These are phyloP conservation scores for Durotheca rogersii DNA, from an alignment of 495 filamentous ascomycete species.

Conservation along the genomic window DNA sequence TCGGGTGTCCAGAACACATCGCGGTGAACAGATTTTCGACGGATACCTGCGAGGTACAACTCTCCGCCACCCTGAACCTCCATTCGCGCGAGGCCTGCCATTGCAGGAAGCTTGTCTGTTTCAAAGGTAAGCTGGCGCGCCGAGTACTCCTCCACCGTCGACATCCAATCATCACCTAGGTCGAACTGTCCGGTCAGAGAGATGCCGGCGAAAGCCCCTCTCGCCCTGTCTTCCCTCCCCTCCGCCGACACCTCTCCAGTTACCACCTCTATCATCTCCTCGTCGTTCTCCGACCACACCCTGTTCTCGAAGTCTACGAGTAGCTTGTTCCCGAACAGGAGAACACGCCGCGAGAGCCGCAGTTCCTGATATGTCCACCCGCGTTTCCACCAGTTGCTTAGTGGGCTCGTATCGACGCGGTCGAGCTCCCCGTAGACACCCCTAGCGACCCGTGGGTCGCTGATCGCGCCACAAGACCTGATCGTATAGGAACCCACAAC, in stretches of 20 bases:
- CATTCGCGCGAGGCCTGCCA: slow-evolving; percentile 13
- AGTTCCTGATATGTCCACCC: slow-evolving; percentile 21
- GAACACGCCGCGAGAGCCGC: slow-evolving; percentile 3
- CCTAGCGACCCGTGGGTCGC: not conserved
- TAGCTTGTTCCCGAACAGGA: slow-evolving; percentile 7
- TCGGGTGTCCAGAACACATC: slow-evolving; percentile 1
- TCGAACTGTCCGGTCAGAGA: not conserved
- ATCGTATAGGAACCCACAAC: slow-evolving; percentile 4
- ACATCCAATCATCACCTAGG: not conserved
- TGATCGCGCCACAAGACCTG: slow-evolving; percentile 2
- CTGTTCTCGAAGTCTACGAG: slow-evolving; percentile 2
- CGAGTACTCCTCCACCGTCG: slow-evolving; percentile 5
- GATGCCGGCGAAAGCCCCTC: not conserved
- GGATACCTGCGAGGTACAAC: not conserved
- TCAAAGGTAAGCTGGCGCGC: slow-evolving; percentile 2
- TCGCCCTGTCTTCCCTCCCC: not conserved
- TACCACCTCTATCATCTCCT: not conserved
- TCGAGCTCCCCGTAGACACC: not conserved
- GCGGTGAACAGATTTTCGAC: not conserved
- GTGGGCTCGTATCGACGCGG: not conserved
- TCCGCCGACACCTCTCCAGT: not conserved
- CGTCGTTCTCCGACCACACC: not conserved
- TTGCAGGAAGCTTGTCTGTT: slow-evolving; percentile 13
- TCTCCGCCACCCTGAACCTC: not conserved
- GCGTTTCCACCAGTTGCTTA: slow-evolving; percentile 5